These are phyloP conservation scores for Cytospora mali DNA, from an alignment of 2,329 filamentous ascomycete genomes.

Conservation along the genomic window DNA sequence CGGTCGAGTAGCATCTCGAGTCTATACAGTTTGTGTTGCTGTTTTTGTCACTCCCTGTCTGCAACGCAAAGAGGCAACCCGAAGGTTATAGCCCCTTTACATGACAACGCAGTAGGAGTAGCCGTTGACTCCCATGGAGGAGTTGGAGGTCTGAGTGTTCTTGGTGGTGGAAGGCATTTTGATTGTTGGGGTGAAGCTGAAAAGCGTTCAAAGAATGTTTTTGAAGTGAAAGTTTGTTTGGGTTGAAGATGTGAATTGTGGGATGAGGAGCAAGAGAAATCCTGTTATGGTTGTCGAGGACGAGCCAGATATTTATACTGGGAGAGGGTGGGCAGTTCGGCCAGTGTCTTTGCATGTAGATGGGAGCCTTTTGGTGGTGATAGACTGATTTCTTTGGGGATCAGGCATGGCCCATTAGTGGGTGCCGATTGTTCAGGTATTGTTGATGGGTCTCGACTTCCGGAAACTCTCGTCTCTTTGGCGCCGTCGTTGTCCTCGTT, in stretches of 20 bases:
- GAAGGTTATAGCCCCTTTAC: constrained; percentile 32
- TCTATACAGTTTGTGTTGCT: background rate
- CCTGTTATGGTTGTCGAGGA: background rate
- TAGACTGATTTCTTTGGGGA: background rate
- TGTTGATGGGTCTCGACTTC: background rate
- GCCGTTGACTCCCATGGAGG: constrained; percentile 34
- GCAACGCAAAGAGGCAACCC: constrained; percentile 20
- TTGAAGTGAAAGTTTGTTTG: constrained; percentile 24
- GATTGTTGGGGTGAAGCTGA: constrained; percentile 28
- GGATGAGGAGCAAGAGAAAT: constrained; percentile 32
- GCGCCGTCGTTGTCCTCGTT: background rate
- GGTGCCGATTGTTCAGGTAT: background rate
- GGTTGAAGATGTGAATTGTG: constrained; percentile 28
- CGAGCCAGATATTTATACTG: constrained; percentile 32
- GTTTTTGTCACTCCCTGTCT: background rate
- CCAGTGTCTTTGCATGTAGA: background rate
- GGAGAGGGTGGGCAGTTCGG: background rate
- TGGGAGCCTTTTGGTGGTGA: no score
- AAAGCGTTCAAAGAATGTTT: constrained; percentile 25
- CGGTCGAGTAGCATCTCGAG: background rate
- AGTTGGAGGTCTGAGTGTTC: constrained; percentile 34
- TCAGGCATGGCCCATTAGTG: background rate
- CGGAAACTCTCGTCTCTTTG: background rate
- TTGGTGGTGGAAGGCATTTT: constrained; percentile 39
- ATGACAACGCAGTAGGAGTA: constrained; percentile 40